A percentile compares a stretch with the other conserved stretches of the same genome.
phyloP scores from a whole-genome alignment of 345 rosid genomes.

The Syzygium aqueum region DNA sequence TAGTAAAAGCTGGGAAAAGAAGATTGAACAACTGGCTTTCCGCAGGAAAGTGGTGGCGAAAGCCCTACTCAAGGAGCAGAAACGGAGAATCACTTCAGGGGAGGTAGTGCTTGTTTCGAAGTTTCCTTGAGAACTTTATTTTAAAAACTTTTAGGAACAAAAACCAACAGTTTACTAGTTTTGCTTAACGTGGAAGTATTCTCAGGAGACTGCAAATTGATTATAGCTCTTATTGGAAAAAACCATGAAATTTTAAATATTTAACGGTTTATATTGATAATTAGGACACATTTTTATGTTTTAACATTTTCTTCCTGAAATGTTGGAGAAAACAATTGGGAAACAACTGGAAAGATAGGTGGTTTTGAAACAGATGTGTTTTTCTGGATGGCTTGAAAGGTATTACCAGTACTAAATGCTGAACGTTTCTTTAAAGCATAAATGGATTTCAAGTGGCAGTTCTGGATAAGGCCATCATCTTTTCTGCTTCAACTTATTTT shows the following conservation, averaged over 20 bases:
- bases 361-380: background rate
- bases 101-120: constrained; percentile 20
- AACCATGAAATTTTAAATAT: background rate
- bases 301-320: background rate
- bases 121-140: background rate
- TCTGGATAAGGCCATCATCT: background rate
- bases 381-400: background rate
- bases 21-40: constrained; percentile 33
- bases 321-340: background rate
- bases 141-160: background rate
- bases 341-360: background rate
- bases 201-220: background rate
- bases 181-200: background rate
- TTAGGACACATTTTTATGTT: background rate
- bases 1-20: constrained; percentile 39
- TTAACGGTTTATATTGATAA: background rate
- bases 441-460: background rate
- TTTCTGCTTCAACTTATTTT: background rate
- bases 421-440: background rate
- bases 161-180: background rate
- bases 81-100: constrained; percentile 39
- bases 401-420: background rate
- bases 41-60: constrained; percentile 59
- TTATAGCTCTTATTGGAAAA: background rate
- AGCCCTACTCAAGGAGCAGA: constrained; percentile 48